phyloP scores from a whole-genome alignment of 176 grass and related monocot genomes.

The Leersia perrieri region DNA sequence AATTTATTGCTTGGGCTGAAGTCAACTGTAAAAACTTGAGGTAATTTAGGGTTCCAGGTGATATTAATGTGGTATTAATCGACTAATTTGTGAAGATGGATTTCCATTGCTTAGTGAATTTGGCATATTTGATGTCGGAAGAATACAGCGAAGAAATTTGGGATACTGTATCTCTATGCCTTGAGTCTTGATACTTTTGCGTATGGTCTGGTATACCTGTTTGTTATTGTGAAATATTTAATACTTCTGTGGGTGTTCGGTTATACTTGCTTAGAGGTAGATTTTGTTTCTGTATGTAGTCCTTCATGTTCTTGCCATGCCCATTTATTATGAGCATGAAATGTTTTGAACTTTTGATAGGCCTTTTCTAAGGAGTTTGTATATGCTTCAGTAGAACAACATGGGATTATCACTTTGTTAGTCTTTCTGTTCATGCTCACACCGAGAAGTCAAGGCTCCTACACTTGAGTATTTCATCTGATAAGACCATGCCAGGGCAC shows the following conservation, averaged over 20 bases:
- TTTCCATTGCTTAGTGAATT: neutral
- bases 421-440: neutral
- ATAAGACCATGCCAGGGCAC: neutral
- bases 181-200: neutral
- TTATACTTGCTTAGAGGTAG: neutral
- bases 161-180: no score
- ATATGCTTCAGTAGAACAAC: neutral
- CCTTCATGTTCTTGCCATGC: constrained; percentile 8
- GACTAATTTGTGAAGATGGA: neutral
- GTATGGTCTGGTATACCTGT: neutral
- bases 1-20: constrained; percentile 21
- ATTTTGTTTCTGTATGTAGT: neutral
- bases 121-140: neutral
- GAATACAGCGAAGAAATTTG: neutral
- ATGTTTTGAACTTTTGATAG: neutral
- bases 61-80: neutral
- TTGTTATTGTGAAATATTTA: neutral
- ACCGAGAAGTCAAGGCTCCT: neutral
- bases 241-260: neutral
- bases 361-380: neutral
- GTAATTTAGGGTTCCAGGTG: constrained; percentile 5
- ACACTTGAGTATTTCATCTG: neutral
- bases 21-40: neutral
- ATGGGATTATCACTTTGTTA: neutral
- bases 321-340: neutral